phyloP scores from a whole-genome alignment of 1,284 basidiomycete species.

The Pulchroboletus neoregius region DNA sequence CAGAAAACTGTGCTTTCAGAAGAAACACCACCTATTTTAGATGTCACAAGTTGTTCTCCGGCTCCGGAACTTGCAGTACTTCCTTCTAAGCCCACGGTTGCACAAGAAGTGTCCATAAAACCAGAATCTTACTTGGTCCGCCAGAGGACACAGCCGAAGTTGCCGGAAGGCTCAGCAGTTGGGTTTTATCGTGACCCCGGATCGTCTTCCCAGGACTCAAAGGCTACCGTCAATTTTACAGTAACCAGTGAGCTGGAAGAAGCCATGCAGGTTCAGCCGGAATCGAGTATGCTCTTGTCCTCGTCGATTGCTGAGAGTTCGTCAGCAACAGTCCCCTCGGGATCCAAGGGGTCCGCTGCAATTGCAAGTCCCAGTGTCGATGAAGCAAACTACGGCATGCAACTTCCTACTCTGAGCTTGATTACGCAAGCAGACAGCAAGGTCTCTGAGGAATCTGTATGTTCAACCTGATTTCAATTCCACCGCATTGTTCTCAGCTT shows the following conservation, averaged over 20 bases:
- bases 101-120: conserved; percentile 18
- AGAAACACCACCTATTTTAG: conserved; percentile 18
- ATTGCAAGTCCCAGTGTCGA: conserved; percentile 20
- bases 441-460: conserved; percentile 45
- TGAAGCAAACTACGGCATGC: conserved; percentile 21
- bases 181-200: conserved; percentile 65
- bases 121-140: conserved; percentile 23
- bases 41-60: conserved; percentile 32
- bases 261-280: conserved; percentile 1
- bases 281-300: conserved; percentile 27
- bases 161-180: conserved; percentile 62
- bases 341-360: conserved; percentile 6
- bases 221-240: conserved; percentile 60
- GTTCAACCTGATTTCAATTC: conserved; percentile 22
- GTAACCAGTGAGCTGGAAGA: conserved; percentile 72
- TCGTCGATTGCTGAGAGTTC: conserved; percentile 21
- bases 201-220: conserved; percentile 42
- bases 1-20: conserved; percentile 9
- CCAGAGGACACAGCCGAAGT: conserved; percentile 31
- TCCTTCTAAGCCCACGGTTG: conserved; percentile 6
- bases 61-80: conserved; percentile 17
- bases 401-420: conserved; percentile 26
- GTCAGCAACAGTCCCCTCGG: conserved; percentile 3
- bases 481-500: conserved; percentile 9
- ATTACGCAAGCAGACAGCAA: conserved; percentile 42